Evolutionary conservation across 2,329 filamentous ascomycete genomes (phyloP), one percentile per base, ranked within the genome.

Genomic region (Diplocarpon mali): DNA sequence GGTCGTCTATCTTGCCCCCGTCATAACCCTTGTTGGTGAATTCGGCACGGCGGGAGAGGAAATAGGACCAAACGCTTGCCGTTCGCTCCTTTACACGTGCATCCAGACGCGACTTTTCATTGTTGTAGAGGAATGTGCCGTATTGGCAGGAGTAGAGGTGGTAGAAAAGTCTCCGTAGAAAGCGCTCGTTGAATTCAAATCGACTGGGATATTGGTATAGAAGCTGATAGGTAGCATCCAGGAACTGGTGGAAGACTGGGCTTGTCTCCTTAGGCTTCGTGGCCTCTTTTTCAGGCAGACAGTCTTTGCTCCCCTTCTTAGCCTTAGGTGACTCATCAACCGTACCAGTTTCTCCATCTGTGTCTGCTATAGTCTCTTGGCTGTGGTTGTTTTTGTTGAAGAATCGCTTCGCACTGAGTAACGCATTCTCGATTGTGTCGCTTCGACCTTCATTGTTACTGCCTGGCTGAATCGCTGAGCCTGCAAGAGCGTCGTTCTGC

Each of bases 111-210:
- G 95, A 85, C 59, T 88, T 92, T 63, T 98, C 92, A 45, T 79
- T 93, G 66, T 98, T 95, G 65, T 85, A 95, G 5, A 98, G 71
- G 62, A 98, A 98, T 0, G 90, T 95, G 37, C 92, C 92, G 52
- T 95, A 98, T 62, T 98, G 92, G 54, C 89, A 95, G 0, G 90
- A 90, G 61, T 96, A 90, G 1, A 94, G 74, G 62, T 98, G 92
- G 60, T 96, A 98, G 1, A 96, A 71, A 2, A 98, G 69, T 15
- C 92, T 79, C 20, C 87, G 76, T 6, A 98, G 68, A 63, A 98
- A 96, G 4, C 90, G 80, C 62, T 96, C 92, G 55, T 94, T 96
- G 65, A 88, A 98, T 62, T 98, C 90, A 60, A 98, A 98, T 0
- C 89, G 82, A 6, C 78, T 84, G 0, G 88, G 88, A 57, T 90